Base-by-base conservation (phyloP, 2,329 filamentous ascomycete genomes). In the Neospermospora avenae region DNA sequence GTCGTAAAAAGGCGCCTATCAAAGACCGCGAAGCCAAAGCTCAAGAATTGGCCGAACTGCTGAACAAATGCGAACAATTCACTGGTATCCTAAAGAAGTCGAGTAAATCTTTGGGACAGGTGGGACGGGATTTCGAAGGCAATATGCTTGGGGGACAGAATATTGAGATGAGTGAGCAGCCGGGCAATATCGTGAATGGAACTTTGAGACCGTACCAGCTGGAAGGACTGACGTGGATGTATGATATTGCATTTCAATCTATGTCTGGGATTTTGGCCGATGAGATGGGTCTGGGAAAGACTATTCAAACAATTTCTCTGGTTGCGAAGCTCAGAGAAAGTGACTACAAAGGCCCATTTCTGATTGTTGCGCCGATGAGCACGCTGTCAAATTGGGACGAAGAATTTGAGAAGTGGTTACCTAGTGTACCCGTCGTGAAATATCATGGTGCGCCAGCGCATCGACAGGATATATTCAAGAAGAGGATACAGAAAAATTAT, bases 381-480 rank as follows among this genome's bases (percentile, higher is more conserved):
- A 98, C 95, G 0, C 82, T 97, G 0, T 92, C 89, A 41, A 99
- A 98, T 72, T 99, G 95, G 95, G 87, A 96, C 44, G 90, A 95
- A 44, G 95, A 99, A 70, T 97, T 98, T 67, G 81, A 86, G 35
- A 89, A 88, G 68, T 99, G 93, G 92, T 91, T 91, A 0, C 95
- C 95, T 0, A 83, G 82, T 1, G 93, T 98, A 41, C 92, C 93
- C 0, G 92, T 95, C 0, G 80, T 96, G 53, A 83, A 98, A 66
- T 98, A 98, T 68, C 95, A 99, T 68, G 95, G 95, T 8, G 87
- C 83, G 10, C 91, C 92, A 25, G 79, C 85, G 20, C 85, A 95
- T 63, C 84, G 95, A n/a, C 86, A 86, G 54, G 80, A 85, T 1
- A 84, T 97, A n/a, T 87, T 92, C 62, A 81, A 79, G 46, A 87